These are phyloP conservation scores for Plasmodium reichenowi DNA, from an alignment of 169 alveolate species.

Conservation along the genomic window DNA sequence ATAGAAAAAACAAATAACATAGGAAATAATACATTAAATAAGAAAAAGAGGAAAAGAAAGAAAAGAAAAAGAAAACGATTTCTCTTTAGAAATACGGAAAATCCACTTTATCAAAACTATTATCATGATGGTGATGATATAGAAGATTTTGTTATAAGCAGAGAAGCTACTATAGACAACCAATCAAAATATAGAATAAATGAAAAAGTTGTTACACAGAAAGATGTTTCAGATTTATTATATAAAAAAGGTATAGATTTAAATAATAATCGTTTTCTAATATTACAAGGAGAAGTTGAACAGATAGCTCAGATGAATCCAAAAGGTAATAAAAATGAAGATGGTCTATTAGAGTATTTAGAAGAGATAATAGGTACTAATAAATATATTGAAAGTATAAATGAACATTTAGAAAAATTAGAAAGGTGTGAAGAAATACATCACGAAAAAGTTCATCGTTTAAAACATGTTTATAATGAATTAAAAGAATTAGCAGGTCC, in stretches of 20 bases:
- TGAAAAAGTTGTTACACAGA: conserved; percentile 90
- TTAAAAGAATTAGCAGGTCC: conserved; percentile 86
- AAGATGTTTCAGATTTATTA: conserved; percentile 92
- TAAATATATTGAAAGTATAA: conserved; percentile 84
- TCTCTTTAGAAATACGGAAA: conserved; percentile 19
- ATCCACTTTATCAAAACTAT: conserved; percentile 27
- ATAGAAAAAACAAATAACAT: too few relatives aligned
- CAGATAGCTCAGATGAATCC: conserved; percentile 98
- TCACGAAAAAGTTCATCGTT: conserved; percentile 86
- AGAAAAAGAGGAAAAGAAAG: too few relatives aligned
- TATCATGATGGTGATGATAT: conserved; percentile 41
- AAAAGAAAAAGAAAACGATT: too few relatives aligned
- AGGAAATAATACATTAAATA: too few relatives aligned
- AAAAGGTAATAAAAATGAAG: conserved; percentile 93
- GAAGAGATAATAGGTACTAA: conserved; percentile 98
- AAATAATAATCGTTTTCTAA: conserved; percentile 94
- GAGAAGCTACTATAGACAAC: conserved; percentile 85
- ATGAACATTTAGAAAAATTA: conserved; percentile 82
- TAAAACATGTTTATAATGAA: conserved; percentile 88
- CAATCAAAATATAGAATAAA: conserved; percentile 88
- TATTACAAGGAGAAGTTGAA: conserved; percentile 98
- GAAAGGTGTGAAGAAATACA: conserved; percentile 86
- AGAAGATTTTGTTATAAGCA: conserved; percentile 77
- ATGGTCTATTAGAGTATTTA: conserved; percentile 96
- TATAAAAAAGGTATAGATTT: conserved; percentile 95